phyloP scores from a whole-genome alignment of 352 stramenopile species.

The Blastocystis sp. region DNA sequence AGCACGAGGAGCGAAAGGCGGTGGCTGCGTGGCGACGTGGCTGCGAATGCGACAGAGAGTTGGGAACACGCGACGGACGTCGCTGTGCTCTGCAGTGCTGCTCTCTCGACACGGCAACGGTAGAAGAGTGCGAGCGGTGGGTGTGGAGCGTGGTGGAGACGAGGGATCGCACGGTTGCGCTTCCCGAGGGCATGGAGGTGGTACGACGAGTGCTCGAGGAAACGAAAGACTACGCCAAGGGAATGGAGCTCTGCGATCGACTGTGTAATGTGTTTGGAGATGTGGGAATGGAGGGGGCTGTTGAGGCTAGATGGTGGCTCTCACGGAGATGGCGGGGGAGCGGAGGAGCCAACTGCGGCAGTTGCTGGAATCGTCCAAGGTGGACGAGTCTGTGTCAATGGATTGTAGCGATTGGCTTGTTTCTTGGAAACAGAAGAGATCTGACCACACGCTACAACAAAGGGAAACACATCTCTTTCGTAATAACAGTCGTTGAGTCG shows the following conservation, averaged over 20 bases:
- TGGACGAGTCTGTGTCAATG: slow-evolving; percentile 44
- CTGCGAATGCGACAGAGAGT: neutral
- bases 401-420: slow-evolving; percentile 30
- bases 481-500: neutral
- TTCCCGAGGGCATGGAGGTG: neutral
- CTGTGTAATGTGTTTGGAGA: neutral
- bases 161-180: neutral
- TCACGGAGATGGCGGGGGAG: neutral
- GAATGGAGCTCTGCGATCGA: neutral
- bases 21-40: neutral
- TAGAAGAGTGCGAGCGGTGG: neutral
- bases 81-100: neutral
- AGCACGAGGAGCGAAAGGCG: neutral
- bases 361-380: neutral
- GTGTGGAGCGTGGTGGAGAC: neutral
- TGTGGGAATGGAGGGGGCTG: neutral
- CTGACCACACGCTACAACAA: slow-evolving; percentile 8
- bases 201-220: neutral
- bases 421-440: neutral
- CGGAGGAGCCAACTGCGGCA: neutral
- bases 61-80: neutral
- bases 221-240: neutral
- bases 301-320: neutral
- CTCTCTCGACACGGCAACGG: neutral
- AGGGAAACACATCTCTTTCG: slow-evolving; percentile 41